A percentile compares a stretch with the other conserved stretches of the same genome.
Evolutionary conservation across 371 early-diverging fungal species (phyloP).

Genomic region (Umbelopsis sp.): DNA sequence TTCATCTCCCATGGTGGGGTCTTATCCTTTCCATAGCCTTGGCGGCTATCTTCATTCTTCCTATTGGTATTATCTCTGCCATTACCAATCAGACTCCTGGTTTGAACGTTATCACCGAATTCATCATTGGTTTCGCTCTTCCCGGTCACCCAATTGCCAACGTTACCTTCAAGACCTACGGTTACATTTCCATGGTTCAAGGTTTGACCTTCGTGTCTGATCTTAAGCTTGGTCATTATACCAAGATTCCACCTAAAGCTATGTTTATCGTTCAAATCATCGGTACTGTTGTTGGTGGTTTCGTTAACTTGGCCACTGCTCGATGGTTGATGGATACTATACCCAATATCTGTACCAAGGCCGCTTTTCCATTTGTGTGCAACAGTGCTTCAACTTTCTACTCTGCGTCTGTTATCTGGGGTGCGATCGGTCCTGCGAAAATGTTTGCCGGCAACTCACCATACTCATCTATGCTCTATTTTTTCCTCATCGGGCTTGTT

Average conservation of each 20-base stretch:
- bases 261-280: constrained; percentile 69
- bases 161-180: constrained; percentile 71
- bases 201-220: constrained; percentile 63
- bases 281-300: constrained; percentile 59
- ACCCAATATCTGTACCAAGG: constrained; percentile 56
- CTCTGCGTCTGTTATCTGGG: constrained; percentile 76
- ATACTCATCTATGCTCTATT: constrained; percentile 58
- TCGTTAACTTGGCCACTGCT: constrained; percentile 66
- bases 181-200: constrained; percentile 65
- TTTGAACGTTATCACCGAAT: constrained; percentile 75
- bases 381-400: constrained; percentile 62
- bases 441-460: constrained; percentile 68
- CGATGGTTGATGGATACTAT: constrained; percentile 67
- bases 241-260: constrained; percentile 69
- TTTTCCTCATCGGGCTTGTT: constrained; percentile 68
- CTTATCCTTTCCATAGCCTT: constrained; percentile 66
- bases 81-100: constrained; percentile 72
- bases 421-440: constrained; percentile 70
- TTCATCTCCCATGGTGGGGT: constrained; percentile 73
- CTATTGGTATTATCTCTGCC: constrained; percentile 81
- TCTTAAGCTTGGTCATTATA: constrained; percentile 72
- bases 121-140: constrained; percentile 64
- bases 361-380: constrained; percentile 62
- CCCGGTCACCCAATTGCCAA: constrained; percentile 70
- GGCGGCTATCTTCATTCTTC: constrained; percentile 70